Evolutionary conservation across 2,329 filamentous ascomycete species (phyloP), one percentile per base, ranked within the genome.

Genomic region (Fusarium agapanthi): DNA sequence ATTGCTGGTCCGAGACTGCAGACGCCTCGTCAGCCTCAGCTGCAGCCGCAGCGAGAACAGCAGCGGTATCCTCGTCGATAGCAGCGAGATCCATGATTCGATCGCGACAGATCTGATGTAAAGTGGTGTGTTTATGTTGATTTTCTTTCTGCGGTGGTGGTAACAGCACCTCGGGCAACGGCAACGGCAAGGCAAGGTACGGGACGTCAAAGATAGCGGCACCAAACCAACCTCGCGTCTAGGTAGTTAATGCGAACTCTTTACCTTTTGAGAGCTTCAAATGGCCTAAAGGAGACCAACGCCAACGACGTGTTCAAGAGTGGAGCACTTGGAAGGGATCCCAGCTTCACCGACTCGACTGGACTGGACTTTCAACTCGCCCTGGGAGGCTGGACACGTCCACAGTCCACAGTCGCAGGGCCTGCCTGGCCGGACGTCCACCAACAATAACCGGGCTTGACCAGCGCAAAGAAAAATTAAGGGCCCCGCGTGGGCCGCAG

Each of bases 11-110:
- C 41, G 71, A 65, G 50, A 67, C 51, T 45, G 75, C 69, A 50
- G 74, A 70, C 41, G 58, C 61, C n/a, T 66, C 74, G 18, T 74
- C 67, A 34, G 64, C 72, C 37, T 74, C 75, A 54, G 67, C 75
- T 55, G 74, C 75, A 65, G 72, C 73, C 44, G 74, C 76, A 65
- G 72, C 73, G 45, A 77, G 54, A 43, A 70, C 76, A 34, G 74
- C 76, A n/a, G 74, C 76, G 38, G 72, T 72, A 69, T 77, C 75
- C 65, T 77, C 75, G 71, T 77, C 75, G 50, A 77, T 74, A 32
- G 72, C 65, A 69, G 65, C 60, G 53, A 77, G 72, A 71, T 77
- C 75, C 75, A 77, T 77, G 65, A 41, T 67, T 65, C 38, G 47
- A 37, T 51, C 24, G 53, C 16, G 37, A 47, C 18, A 34, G 37